These are phyloP conservation scores for Umbilicaria muhlenbergii DNA, from an alignment of 495 filamentous ascomycete genomes.

Conservation along the genomic window DNA sequence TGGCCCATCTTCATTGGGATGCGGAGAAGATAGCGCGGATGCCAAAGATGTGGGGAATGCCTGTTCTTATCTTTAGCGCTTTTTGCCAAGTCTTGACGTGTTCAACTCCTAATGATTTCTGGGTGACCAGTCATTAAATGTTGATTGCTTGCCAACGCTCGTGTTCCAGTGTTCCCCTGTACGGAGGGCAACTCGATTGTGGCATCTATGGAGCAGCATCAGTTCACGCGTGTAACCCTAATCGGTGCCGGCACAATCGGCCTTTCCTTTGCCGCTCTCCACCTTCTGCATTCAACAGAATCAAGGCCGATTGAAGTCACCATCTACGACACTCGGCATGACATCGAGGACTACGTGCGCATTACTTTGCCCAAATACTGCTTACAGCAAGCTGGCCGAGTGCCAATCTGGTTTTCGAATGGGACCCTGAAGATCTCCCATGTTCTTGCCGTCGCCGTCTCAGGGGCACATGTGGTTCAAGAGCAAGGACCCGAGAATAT, in stretches of 20 bases:
- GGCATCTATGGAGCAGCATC: too few species aligned
- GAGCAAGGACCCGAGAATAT: constrained; percentile 41
- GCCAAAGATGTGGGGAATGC: too few species aligned
- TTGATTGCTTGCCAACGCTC: too few species aligned
- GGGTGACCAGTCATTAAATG: too few species aligned
- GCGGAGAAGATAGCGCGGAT: too few species aligned
- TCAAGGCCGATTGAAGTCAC: constrained; percentile 18
- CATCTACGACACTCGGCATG: constrained; percentile 37
- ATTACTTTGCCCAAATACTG: constrained; percentile 19
- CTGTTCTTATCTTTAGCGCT: too few species aligned
- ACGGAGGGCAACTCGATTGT: too few species aligned
- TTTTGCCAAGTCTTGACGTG: too few species aligned
- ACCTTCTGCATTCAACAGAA: constrained; percentile 27
- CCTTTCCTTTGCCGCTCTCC: constrained; percentile 41
- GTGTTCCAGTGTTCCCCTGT: too few species aligned
- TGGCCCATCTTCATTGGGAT: too few species aligned
- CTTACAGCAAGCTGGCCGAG: neutral
- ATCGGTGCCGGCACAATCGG: constrained; percentile 45
- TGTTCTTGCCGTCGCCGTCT: constrained; percentile 25
- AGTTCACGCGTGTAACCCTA: constrained; percentile 22
- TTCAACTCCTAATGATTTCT: too few species aligned
- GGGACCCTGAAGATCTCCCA: constrained; percentile 19
- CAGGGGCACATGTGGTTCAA: constrained; percentile 34
- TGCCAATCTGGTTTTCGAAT: neutral
- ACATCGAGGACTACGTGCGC: constrained; percentile 29